Evolutionary conservation across 805 yeast species (phyloP).

Genomic region (Candida insectalens): DNA sequence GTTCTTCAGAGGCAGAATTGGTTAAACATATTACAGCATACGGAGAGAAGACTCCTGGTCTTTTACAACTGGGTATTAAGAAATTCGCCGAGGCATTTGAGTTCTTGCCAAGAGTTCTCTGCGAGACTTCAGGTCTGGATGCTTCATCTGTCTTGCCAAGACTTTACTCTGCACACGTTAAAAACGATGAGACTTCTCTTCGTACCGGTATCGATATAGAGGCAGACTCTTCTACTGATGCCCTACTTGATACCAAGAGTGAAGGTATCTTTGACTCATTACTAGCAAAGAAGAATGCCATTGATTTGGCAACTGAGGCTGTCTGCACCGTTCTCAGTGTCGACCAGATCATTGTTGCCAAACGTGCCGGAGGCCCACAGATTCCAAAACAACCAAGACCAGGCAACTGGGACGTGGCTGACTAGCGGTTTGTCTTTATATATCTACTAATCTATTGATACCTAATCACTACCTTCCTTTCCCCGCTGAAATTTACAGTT

Average conservation of each 20-base stretch:
- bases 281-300: constrained; percentile 75
- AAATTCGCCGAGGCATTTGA: constrained; percentile 92
- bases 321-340: constrained; percentile 84
- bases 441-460: no score
- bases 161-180: constrained; percentile 80
- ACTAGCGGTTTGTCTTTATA: no score
- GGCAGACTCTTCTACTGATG: constrained; percentile 48
- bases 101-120: constrained; percentile 82
- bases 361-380: constrained; percentile 96
- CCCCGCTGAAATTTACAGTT: no score
- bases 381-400: constrained; percentile 81
- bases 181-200: constrained; percentile 26
- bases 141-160: constrained; percentile 83
- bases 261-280: constrained; percentile 72
- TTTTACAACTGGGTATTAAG: constrained; percentile 87
- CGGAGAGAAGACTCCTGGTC: constrained; percentile 93
- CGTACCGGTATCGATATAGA: constrained; percentile 71
- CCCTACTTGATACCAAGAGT: constrained; percentile 60
- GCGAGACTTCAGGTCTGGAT: constrained; percentile 92
- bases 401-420: constrained; percentile 95
- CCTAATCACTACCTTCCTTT: background rate
- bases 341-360: constrained; percentile 97
- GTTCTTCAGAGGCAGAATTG: constrained; percentile 85
- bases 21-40: constrained; percentile 68
- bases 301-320: constrained; percentile 91